These are phyloP conservation scores for Neurospora tetrasperma DNA, from an alignment of 495 filamentous ascomycete genomes.

Conservation along the genomic window DNA sequence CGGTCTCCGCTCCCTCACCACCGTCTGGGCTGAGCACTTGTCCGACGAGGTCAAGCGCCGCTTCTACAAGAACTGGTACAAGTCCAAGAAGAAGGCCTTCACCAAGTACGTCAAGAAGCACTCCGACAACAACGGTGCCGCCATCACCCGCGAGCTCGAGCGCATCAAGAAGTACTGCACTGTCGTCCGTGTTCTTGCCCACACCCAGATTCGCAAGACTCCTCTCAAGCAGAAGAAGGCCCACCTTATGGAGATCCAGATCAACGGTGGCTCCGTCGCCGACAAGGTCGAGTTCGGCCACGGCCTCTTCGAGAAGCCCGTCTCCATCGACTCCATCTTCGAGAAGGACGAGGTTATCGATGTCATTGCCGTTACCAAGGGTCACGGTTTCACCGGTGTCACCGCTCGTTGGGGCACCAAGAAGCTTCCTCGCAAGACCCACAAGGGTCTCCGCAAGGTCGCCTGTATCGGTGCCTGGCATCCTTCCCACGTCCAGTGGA, in stretches of 20 bases:
- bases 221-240: conserved; percentile 99
- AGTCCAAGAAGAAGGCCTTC: conserved; percentile 99
- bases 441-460: conserved; percentile 99
- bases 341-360: conserved; percentile 99
- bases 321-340: conserved; percentile 88
- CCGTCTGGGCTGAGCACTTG: conserved; percentile 98
- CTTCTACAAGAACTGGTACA: conserved; percentile 99
- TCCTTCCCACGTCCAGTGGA: conserved; percentile 99
- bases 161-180: conserved; percentile 99
- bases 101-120: conserved; percentile 99
- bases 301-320: conserved; percentile 96
- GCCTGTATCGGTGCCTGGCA: conserved; percentile 99
- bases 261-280: conserved; percentile 90
- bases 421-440: conserved; percentile 99
- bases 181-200: conserved; percentile 96
- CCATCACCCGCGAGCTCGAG: conserved; percentile 92
- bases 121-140: conserved; percentile 78
- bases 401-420: conserved; percentile 98
- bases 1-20: conserved; percentile 97
- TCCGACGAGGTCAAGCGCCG: conserved; percentile 97
- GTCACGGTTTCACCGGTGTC: conserved; percentile 96
- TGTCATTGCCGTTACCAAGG: conserved; percentile 99
- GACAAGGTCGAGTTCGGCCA: conserved; percentile 96
- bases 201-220: conserved; percentile 98
- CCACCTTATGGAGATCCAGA: conserved; percentile 99